Evolutionary conservation across 2,329 filamentous ascomycete genomes (phyloP), one percentile per base, ranked within the genome.

Genomic region (Plenodomus biglobosus): DNA sequence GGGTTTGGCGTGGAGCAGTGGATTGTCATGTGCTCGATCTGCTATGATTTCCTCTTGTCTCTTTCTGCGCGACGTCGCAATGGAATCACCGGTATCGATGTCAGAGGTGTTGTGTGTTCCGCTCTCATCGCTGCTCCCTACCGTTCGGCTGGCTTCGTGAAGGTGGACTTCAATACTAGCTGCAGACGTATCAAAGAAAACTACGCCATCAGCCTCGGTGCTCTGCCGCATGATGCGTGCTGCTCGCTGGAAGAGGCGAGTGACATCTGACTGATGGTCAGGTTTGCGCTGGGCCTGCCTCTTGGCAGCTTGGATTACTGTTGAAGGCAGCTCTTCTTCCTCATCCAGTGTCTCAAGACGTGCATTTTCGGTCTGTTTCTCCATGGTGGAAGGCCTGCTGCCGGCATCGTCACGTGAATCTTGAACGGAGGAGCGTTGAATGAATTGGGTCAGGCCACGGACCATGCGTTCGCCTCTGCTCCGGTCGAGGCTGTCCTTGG

Each of bases 171-270:
- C 60, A 39, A 69, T 63, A 19, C 61, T 53, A 40, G 64, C 62
- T 11, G 65, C 57, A 7, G 66, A 66, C 18, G 66, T 66, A 37
- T 70, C 67, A 16, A 70, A 70, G 46, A 71, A 70, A 3, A 69
- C 58, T 1, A 67, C 65, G n/a, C 69, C 69, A 37, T 70, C 67
- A 2, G 66, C 57, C 16, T 64, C 56, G 8, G 60, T 67, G 3
- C 61, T 66, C 30, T 71, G 60, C 7, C 66, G 64, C 35, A 71
- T 66, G 21, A 70, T 68, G 16, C 64, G 64, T 11, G 68, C 68
- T 8, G 69, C 69, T n/a, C 67, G 47, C 27, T 69, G 65, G 37
- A 69, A 71, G 30, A 70, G 63, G n/a, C 59, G 64, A 22, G 55
- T 56, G 20, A 52, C 54, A 42, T 61, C 62, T 5, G 55, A 58